Evolutionary conservation across 805 yeast species (phyloP).

Genomic region (Pichia gijzeniarum): DNA sequence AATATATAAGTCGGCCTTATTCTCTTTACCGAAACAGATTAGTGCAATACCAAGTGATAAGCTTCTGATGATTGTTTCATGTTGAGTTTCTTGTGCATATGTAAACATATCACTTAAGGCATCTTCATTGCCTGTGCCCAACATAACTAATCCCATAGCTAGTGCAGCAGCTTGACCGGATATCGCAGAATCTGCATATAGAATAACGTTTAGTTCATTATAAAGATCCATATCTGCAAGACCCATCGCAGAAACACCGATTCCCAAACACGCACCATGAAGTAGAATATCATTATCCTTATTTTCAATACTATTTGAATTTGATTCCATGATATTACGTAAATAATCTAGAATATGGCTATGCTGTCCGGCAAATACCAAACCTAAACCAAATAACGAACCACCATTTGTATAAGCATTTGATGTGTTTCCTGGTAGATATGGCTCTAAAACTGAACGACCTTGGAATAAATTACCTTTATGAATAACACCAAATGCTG

Average conservation of each 20-base stretch:
- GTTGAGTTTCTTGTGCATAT: constrained; percentile 92
- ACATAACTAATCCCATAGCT: constrained; percentile 92
- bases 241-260: constrained; percentile 97
- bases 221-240: constrained; percentile 66
- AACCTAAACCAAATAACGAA: constrained; percentile 85
- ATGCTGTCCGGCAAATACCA: constrained; percentile 95
- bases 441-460: constrained; percentile 77
- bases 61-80: constrained; percentile 93
- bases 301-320: constrained; percentile 32
- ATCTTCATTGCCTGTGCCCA: constrained; percentile 74
- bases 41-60: constrained; percentile 84
- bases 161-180: constrained; percentile 96
- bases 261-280: constrained; percentile 94
- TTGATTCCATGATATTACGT: constrained; percentile 62
- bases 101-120: constrained; percentile 75
- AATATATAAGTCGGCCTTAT: constrained; percentile 64
- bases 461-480: constrained; percentile 93
- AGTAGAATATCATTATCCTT: constrained; percentile 74
- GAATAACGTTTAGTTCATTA: constrained; percentile 74
- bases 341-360: constrained; percentile 76
- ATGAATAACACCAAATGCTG: constrained; percentile 95
- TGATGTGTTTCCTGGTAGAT: constrained; percentile 74
- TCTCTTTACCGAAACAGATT: constrained; percentile 80
- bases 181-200: constrained; percentile 85
- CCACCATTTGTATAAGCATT: constrained; percentile 95